Evolutionary conservation across 2,329 filamentous ascomycete species (phyloP), one percentile per base, ranked within the genome.

Genomic region (Leptodontidium sp.): DNA sequence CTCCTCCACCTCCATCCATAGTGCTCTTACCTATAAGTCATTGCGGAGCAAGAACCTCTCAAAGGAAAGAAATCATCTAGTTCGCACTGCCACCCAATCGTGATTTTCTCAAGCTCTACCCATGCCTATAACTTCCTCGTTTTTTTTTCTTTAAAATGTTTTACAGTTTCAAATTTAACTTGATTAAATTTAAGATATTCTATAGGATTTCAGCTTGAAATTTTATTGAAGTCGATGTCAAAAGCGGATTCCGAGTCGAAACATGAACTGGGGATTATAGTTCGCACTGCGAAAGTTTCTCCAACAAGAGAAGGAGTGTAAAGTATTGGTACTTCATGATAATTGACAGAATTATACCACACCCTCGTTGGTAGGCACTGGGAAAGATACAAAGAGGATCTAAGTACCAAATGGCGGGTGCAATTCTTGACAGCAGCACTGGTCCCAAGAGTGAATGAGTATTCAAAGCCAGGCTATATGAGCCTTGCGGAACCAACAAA

Each of bases 161-260:
- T 32, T 32, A 32, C 29, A 32, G 29, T 32, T 32, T 32, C 29
- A 32, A 32, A 32, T 32, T 32, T 32, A 32, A 32, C 29, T 32
- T 32, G 29, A 32, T 32, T 32, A 32, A 32, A 32, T 32, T 32
- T 6, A 32, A 32, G 29, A 32, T 32, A 32, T 6, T 32, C 29
- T 32, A 32, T 32, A 32, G 29, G 29, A 32, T 32, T n/a, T n/a
- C n/a, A n/a, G n/a, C n/a, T n/a, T n/a, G n/a, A n/a, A n/a, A n/a
- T n/a, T n/a, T n/a, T n/a, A n/a, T 76, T 77, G 79, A 85, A 88
- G 77, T 84, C 80, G 5, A 77, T 72, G 66, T 82, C 79, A 65
- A 84, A 83, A 72, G 76, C 72, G 55, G 78, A 53, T 65, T 79
- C 78, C 0, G 78, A 79, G 73, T 79, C 74, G 74, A 83, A 82